phyloP scores from a whole-genome alignment of 805 yeast species.

The Kodamaea kaohsiungensis region DNA sequence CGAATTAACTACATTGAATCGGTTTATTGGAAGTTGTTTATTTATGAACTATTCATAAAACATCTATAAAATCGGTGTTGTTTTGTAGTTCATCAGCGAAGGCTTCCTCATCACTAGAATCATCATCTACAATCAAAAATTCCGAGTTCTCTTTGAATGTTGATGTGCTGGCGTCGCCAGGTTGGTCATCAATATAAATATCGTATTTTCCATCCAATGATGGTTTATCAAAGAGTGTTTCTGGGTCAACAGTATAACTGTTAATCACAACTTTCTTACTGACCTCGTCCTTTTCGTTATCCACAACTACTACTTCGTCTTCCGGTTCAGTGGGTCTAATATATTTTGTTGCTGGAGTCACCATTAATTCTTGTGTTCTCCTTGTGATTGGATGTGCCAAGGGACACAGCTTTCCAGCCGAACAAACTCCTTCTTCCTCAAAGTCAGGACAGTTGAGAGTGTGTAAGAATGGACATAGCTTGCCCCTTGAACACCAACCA shows the following conservation, averaged over 20 bases:
- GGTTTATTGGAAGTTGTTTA: neutral
- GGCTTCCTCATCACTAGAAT: conserved; percentile 12
- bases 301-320: conserved; percentile 22
- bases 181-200: conserved; percentile 21
- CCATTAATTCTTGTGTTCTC: conserved; percentile 28
- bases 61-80: conserved; percentile 26
- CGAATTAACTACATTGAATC: neutral
- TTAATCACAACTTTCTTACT: conserved; percentile 17
- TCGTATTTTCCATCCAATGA: conserved; percentile 24
- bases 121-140: conserved; percentile 20
- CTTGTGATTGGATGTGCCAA: conserved; percentile 46
- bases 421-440: conserved; percentile 60
- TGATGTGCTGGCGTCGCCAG: neutral
- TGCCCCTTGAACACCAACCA: conserved; percentile 69
- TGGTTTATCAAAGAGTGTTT: conserved; percentile 18
- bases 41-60: conserved; percentile 9
- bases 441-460: conserved; percentile 69
- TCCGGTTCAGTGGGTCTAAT: conserved; percentile 13
- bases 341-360: conserved; percentile 17
- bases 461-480: conserved; percentile 57
- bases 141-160: conserved; percentile 13
- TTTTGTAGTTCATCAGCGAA: conserved; percentile 19
- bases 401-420: conserved; percentile 52
- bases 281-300: conserved; percentile 7
- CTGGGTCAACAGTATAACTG: conserved; percentile 38